phyloP scores from a whole-genome alignment of 2,329 filamentous ascomycete genomes.

The Botrytis deweyae region DNA sequence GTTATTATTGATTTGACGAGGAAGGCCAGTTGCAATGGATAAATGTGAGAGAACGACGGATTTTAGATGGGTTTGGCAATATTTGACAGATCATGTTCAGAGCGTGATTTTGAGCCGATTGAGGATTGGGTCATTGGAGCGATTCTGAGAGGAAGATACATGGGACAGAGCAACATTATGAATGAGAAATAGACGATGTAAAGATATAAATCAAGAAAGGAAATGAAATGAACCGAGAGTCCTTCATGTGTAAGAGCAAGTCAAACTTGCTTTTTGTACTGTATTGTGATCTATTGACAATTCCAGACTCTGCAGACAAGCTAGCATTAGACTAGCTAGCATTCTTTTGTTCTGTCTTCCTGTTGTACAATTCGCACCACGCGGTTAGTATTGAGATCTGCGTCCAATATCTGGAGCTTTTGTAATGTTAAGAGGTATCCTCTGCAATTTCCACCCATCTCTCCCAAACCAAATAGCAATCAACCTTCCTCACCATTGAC shows the following conservation, averaged over 20 bases:
- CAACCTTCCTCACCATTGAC: constrained; percentile 25
- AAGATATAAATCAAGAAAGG: not conserved
- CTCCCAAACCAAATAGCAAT: not conserved
- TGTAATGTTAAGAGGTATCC: not conserved
- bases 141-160: not conserved
- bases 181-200: not conserved
- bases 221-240: not conserved
- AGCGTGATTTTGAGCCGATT: not conserved
- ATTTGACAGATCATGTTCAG: no score
- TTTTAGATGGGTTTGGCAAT: not conserved
- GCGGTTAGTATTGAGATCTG: not conserved
- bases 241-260: not conserved
- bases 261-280: not conserved
- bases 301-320: not conserved
- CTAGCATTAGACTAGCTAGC: not conserved
- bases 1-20: not conserved
- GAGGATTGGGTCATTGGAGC: not conserved
- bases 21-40: not conserved
- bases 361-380: not conserved
- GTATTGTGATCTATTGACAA: not conserved
- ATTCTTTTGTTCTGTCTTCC: not conserved
- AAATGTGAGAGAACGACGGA: not conserved
- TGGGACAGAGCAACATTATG: not conserved
- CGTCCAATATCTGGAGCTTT: not conserved
- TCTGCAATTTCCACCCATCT: not conserved